A percentile compares a stretch with the other conserved stretches of the same genome.
phyloP scores from a whole-genome alignment of 345 rosid genomes.

The Brassica carinata region DNA sequence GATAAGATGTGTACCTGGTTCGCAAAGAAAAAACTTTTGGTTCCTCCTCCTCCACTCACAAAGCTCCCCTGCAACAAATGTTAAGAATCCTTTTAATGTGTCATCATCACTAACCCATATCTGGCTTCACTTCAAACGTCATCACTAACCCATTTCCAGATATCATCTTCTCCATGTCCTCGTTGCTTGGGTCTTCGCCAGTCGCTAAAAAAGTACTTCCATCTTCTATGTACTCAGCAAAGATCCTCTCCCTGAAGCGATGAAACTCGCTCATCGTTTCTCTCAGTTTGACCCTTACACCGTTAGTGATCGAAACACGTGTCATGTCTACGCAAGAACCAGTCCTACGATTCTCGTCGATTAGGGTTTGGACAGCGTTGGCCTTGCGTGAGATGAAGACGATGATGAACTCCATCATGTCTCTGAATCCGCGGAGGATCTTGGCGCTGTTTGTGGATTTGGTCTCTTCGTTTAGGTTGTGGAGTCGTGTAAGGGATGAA shows the following conservation, averaged over 20 bases:
- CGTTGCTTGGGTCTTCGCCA: constrained; percentile 41
- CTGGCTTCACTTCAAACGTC: constrained; percentile 39
- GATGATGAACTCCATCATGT: constrained; percentile 67
- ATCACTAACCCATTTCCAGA: constrained; percentile 38
- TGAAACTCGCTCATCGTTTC: constrained; percentile 67
- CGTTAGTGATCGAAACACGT: constrained; percentile 55
- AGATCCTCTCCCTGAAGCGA: constrained; percentile 44
- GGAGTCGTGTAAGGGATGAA: constrained; percentile 53
- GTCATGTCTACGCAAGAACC: constrained; percentile 57
- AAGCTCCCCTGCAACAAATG: too few species aligned
- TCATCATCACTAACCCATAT: too few species aligned
- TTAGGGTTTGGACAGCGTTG: constrained; percentile 53
- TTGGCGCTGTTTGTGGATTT: constrained; percentile 66
- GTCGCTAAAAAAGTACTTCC: not conserved
- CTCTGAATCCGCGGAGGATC: constrained; percentile 70
- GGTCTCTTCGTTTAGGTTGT: constrained; percentile 59
- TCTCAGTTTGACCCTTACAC: constrained; percentile 57
- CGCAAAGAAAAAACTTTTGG: too few species aligned
- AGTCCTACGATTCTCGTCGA: constrained; percentile 37
- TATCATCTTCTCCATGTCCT: constrained; percentile 54
- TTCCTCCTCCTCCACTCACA: too few species aligned
- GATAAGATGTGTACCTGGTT: too few species aligned
- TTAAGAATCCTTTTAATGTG: too few species aligned
- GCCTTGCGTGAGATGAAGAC: constrained; percentile 66
- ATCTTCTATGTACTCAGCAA: not conserved